Evolutionary conservation across 306 rosid species (phyloP), one percentile per base, ranked within the genome.

Genomic region (Citrullus mucosospermus): DNA sequence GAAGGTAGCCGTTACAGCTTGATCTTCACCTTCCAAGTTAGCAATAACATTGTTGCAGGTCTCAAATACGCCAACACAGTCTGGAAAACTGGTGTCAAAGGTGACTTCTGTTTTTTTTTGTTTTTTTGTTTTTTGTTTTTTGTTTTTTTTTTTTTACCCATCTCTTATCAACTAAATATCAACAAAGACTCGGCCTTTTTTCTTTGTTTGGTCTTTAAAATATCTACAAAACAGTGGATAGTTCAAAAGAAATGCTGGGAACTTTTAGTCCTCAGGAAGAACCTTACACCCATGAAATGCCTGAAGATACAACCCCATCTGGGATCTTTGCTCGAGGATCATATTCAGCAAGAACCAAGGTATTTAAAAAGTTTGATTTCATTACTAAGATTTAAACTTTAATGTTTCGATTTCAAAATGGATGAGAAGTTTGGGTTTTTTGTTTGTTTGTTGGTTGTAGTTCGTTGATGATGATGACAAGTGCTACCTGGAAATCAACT

Each of bases 1-100:
- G 99, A 95, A 85, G 99, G 98, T 56, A 92, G 99, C 91, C 91
- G 81, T 71, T 95, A 92, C 86, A 90, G 89, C 60, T 85, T 95
- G 30, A 50, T 82, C 76, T 95, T 95, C 90, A 85, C 92, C 69
- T 91, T 95, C 79, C 85, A 87, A 84, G 99, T 95, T 78, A 73
- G 77, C 85, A 85, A 91, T 32, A 95, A 95, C 91, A 92, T 95
- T 34, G 98, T 95, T 84, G 90, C 97, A 15, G 99, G 99, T 76
- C 96, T 95, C 90, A 95, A 85, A 79, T 95, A 95, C 90, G 89
- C 91, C 38, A 91, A 91, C 85, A 88, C 96, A 6, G 97, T 95
- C 81, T 95, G 97, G 97, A 92, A 92, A 87, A 89, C 97, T 83
- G 93, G 91, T 15, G 79, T 95, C 76, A 95, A 83, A 82, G 97